These are phyloP conservation scores for Coemansia sp. DNA, from an alignment of 192 early-diverging fungal species.

Conservation along the genomic window DNA sequence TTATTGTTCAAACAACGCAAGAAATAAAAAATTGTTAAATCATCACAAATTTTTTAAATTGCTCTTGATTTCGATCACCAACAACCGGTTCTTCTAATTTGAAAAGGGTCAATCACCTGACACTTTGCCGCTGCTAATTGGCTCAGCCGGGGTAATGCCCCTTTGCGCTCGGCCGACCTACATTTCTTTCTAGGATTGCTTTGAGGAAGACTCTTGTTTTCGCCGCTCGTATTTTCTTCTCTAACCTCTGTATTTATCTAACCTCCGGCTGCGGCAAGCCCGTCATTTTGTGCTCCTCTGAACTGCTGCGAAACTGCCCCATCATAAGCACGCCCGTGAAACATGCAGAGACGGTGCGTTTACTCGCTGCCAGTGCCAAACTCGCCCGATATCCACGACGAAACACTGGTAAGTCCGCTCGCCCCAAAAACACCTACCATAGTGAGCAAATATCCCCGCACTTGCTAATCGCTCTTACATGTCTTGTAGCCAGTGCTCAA, in stretches of 20 bases:
- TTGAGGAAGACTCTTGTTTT: background rate
- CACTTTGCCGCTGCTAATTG: background rate
- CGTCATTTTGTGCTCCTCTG: background rate
- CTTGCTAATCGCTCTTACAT: background rate
- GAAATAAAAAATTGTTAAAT: background rate
- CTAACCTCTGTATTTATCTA: background rate
- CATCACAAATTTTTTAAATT: background rate
- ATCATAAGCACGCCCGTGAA: background rate
- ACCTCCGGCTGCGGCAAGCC: background rate
- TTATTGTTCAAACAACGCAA: too few species aligned
- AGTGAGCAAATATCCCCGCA: background rate
- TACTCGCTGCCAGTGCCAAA: constrained; percentile 45
- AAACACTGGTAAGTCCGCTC: constrained; percentile 39
- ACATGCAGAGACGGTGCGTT: constrained; percentile 36
- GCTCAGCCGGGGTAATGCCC: background rate
- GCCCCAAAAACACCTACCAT: too few species aligned
- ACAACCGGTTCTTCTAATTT: background rate
- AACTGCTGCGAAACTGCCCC: background rate
- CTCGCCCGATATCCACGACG: constrained; percentile 43
- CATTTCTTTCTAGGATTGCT: background rate
- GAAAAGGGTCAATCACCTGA: background rate
- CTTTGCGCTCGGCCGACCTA: background rate
- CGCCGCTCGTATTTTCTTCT: background rate
- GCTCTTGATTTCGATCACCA: background rate
- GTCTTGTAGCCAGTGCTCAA: constrained; percentile 45